Conservation (phyloP, 768 basidiomycete genomes). For the Amanita pallidorosea region DNA sequence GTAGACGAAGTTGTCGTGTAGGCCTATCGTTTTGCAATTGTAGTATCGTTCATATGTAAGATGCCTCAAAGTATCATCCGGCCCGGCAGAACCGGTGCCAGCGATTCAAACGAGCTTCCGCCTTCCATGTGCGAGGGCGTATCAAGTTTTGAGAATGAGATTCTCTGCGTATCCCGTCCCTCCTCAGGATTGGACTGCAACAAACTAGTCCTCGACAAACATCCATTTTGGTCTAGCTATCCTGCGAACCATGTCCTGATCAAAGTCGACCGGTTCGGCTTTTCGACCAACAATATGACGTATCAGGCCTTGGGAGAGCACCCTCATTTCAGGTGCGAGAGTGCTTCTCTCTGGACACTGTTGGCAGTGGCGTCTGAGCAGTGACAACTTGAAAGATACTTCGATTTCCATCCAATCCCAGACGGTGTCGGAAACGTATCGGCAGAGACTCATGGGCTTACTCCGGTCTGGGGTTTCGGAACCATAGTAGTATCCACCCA, state of each 20-base stretch:
- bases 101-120: no score
- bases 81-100: no score
- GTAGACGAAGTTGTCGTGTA: conserved; percentile 44
- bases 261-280: conserved; percentile 57
- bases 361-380: neutral
- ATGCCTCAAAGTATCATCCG: no score
- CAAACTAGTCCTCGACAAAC: conserved; percentile 17
- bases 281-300: conserved; percentile 62
- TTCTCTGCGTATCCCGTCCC: conserved; percentile 21
- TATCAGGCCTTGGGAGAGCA: conserved; percentile 50
- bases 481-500: conserved; percentile 41
- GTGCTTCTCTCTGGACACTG: neutral
- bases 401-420: conserved; percentile 52
- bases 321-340: conserved; percentile 29
- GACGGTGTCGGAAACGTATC: conserved; percentile 25
- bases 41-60: no score
- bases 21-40: neutral
- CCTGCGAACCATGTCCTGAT: conserved; percentile 39
- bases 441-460: conserved; percentile 43
- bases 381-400: conserved; percentile 45
- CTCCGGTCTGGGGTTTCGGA: conserved; percentile 69
- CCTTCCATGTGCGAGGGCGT: neutral
- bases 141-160: neutral
- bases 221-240: conserved; percentile 11
- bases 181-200: conserved; percentile 22